Percentiles rank a stretch among this genome's conserved stretches.
Evolutionary conservation across 78 protist genomes (phyloP).

Genomic region (Tieghemostelium lacteum): DNA sequence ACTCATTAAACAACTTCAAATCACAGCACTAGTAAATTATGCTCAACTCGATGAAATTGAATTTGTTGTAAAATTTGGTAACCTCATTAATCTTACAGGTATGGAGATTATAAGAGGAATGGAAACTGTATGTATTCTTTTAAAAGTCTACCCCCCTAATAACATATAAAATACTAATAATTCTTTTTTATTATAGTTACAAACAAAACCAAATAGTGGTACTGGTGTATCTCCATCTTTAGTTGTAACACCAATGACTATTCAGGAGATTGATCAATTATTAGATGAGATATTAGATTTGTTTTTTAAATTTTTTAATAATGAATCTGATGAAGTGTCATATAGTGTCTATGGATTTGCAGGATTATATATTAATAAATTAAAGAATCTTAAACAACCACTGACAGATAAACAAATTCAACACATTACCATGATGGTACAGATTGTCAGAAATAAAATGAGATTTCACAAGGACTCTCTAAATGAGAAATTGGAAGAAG

Average conservation of each 20-base stretch:
- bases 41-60: constrained; percentile 54
- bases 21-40: constrained; percentile 21
- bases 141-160: not conserved
- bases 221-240: not conserved
- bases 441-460: constrained; percentile 76
- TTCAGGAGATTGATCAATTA: no score
- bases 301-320: constrained; percentile 53
- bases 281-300: constrained; percentile 50
- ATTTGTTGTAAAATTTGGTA: constrained; percentile 64
- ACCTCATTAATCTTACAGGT: constrained; percentile 74
- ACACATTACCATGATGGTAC: constrained; percentile 60
- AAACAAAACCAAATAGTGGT: not conserved
- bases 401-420: constrained; percentile 51
- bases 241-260: no score
- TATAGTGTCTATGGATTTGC: constrained; percentile 48
- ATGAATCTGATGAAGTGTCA: constrained; percentile 63
- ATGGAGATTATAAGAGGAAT: constrained; percentile 70
- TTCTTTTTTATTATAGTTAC: no score
- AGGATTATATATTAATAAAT: constrained; percentile 32
- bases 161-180: not conserved
- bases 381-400: constrained; percentile 33
- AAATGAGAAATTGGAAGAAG: constrained; percentile 42
- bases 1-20: constrained; percentile 53
- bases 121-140: constrained; percentile 39
- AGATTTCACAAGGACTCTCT: not conserved